Percentiles rank a stretch among this genome's conserved stretches.
phyloP scores from a whole-genome alignment of 345 rosid species.

The Dipteronia dyeriana region DNA sequence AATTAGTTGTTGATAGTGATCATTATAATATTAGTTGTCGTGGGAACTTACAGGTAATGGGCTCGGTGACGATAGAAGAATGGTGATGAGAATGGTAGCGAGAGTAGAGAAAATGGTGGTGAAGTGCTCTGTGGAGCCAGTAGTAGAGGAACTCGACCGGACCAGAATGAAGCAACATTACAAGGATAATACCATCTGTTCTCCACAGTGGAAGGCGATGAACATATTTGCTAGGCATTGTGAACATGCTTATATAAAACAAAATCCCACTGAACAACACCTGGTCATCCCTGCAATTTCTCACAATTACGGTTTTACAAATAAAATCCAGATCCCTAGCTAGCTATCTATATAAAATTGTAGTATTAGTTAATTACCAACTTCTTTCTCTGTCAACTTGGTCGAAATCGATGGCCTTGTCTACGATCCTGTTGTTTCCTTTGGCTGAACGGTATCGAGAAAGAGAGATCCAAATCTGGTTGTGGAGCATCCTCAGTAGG shows the following conservation, averaged over 20 bases:
- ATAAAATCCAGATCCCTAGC: too few relatives aligned
- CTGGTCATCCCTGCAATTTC: slow-evolving; percentile 42
- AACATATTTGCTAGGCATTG: slow-evolving; percentile 25
- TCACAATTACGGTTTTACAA: too few relatives aligned
- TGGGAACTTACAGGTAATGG: slow-evolving; percentile 45
- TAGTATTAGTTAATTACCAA: slow-evolving; percentile 37
- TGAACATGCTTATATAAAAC: slow-evolving; percentile 20
- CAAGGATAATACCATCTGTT: slow-evolving; percentile 40
- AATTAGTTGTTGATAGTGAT: too few relatives aligned
- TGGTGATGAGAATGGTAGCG: slow-evolving; percentile 70
- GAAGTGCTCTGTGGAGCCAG: slow-evolving; percentile 58
- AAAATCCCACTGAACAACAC: slow-evolving; percentile 42
- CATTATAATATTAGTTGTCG: too few relatives aligned
- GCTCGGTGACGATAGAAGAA: slow-evolving; percentile 54
- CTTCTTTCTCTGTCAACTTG: slow-evolving; percentile 67
- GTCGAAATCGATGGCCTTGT: slow-evolving; percentile 61
- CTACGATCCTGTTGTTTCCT: slow-evolving; percentile 53
- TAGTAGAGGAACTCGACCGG: slow-evolving; percentile 60
- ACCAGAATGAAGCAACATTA: slow-evolving; percentile 37
- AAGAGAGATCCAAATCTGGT: slow-evolving; percentile 61
- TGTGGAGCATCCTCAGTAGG: slow-evolving; percentile 47
- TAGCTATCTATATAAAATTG: too few relatives aligned
- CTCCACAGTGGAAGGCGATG: slow-evolving; percentile 44
- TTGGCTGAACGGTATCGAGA: slow-evolving; percentile 52
- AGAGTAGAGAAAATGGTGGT: slow-evolving; percentile 57